Evolutionary conservation across 495 filamentous ascomycete genomes (phyloP).

Genomic region (Penicillium coffeae): DNA sequence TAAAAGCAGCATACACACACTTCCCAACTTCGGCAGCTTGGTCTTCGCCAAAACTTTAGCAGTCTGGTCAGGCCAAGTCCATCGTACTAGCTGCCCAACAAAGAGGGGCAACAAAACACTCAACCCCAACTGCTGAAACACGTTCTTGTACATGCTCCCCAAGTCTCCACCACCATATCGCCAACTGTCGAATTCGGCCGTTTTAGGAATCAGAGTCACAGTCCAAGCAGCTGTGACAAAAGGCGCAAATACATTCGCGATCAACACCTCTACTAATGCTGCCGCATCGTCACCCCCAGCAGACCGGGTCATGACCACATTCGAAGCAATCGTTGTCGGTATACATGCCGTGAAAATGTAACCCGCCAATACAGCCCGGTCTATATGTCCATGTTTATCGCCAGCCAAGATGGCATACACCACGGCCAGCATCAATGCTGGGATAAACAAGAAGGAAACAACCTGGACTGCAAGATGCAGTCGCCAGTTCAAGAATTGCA

Average conservation of each 20-base stretch:
- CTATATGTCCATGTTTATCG: conserved; percentile 37
- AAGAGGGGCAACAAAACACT: conserved; percentile 48
- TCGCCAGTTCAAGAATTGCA: conserved; percentile 49
- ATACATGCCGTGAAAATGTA: conserved; percentile 54
- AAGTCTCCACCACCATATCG: conserved; percentile 41
- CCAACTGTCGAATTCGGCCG: conserved; percentile 41
- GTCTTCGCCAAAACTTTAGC: conserved; percentile 39
- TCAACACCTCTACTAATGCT: conserved; percentile 50
- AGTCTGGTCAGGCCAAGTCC: conserved; percentile 43
- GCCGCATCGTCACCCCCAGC: conserved; percentile 54
- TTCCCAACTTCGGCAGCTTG: conserved; percentile 42
- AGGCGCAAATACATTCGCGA: conserved; percentile 52
- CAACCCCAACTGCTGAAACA: conserved; percentile 50
- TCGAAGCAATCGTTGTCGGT: conserved; percentile 56
- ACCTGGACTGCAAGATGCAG: conserved; percentile 50
- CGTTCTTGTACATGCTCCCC: conserved; percentile 47
- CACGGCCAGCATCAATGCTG: conserved; percentile 40
- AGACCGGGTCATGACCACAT: conserved; percentile 54
- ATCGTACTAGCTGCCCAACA: conserved; percentile 46
- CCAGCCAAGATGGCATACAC: conserved; percentile 46
- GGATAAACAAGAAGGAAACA: conserved; percentile 50
- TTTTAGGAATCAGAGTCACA: conserved; percentile 43
- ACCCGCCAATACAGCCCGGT: conserved; percentile 49
- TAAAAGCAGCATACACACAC: conserved; percentile 44
- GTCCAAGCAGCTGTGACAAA: conserved; percentile 52